phyloP scores from a whole-genome alignment of 1,284 basidiomycete species.

The Marasmius sp. region DNA sequence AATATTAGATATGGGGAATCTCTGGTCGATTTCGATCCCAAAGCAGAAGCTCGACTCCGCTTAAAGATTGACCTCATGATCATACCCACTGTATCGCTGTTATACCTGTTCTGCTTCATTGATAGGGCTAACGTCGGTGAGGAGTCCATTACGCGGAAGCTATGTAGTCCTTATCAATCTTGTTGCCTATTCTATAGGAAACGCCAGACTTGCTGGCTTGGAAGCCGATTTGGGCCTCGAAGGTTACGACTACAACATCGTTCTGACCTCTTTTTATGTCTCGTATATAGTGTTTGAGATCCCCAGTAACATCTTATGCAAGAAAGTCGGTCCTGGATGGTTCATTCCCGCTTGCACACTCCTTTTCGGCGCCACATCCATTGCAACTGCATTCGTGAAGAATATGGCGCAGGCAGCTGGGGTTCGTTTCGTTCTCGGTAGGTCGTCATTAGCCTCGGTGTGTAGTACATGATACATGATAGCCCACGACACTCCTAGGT shows the following conservation, averaged over 20 bases:
- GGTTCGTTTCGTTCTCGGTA: background rate
- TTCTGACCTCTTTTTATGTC: constrained; percentile 4
- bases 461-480: background rate
- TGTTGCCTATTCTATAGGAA: background rate
- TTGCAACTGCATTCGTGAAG: background rate
- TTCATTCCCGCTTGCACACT: background rate
- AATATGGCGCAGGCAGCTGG: background rate
- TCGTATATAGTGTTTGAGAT: constrained; percentile 1
- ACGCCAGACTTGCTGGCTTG: constrained; percentile 11
- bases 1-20: too few species aligned
- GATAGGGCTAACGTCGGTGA: constrained; percentile 2
- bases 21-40: background rate
- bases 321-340: background rate
- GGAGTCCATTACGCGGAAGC: background rate
- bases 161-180: too few species aligned
- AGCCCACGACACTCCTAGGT: background rate
- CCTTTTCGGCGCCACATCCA: background rate
- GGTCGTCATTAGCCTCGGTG: background rate
- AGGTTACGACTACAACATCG: constrained; percentile 13
- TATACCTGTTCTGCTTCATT: constrained; percentile 5
- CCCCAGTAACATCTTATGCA: background rate
- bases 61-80: background rate
- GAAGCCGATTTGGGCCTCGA: constrained; percentile 9
- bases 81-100: background rate
- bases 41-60: background rate